Evolutionary conservation across 768 basidiomycete species (phyloP).

Genomic region (Crassisporium funariophilum): DNA sequence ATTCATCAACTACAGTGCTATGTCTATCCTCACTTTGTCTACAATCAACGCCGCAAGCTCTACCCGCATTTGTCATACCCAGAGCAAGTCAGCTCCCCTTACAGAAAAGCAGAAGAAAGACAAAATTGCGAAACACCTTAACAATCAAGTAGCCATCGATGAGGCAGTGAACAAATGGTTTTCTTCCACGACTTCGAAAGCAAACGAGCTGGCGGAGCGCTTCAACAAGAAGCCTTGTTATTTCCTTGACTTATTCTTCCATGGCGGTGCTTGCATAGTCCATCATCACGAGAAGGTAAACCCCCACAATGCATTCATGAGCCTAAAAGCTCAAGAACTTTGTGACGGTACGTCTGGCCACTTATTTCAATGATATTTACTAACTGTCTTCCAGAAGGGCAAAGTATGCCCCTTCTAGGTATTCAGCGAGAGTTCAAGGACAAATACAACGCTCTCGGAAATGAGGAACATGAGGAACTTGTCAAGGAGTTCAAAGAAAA

Average conservation of each 20-base stretch:
- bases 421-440: neutral
- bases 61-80: neutral
- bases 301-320: neutral
- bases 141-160: neutral
- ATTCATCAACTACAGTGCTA: too few relatives aligned
- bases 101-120: neutral
- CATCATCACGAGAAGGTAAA: conserved; percentile 1
- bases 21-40: neutral
- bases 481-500: neutral
- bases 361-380: neutral
- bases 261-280: conserved; percentile 2
- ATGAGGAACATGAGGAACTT: neutral
- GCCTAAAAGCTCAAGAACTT: neutral
- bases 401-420: neutral
- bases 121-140: neutral
- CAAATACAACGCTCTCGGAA: neutral
- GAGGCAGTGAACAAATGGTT: neutral
- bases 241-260: conserved; percentile 2
- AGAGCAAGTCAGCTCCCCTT: neutral
- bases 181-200: neutral
- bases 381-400: neutral
- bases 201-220: neutral
- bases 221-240: neutral
- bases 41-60: neutral
- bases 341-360: neutral